Percentiles rank a stretch among this genome's conserved stretches.
Evolutionary conservation across 192 early-diverging fungal species (phyloP).

Genomic region (Umbelopsis sp.): DNA sequence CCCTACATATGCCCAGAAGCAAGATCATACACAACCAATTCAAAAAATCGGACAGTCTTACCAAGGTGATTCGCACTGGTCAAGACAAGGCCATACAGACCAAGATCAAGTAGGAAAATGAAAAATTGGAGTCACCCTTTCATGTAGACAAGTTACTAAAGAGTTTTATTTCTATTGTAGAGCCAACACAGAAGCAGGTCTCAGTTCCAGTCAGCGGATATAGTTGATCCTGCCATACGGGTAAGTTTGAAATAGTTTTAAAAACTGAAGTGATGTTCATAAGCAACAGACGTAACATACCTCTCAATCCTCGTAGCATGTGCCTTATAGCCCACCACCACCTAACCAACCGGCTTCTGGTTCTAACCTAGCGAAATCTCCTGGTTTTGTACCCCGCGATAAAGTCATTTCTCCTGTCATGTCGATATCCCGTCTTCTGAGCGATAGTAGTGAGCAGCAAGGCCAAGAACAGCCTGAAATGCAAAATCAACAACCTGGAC

Average conservation of each 20-base stretch:
- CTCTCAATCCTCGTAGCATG: background rate
- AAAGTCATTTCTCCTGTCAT: constrained; percentile 13
- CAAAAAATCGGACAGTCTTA: background rate
- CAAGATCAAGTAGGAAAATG: background rate
- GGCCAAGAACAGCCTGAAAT: background rate
- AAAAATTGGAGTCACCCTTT: background rate
- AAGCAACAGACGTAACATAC: background rate
- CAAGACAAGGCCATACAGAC: background rate
- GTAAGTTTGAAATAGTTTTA: constrained; percentile 2
- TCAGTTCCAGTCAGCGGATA: background rate
- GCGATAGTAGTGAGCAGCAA: background rate
- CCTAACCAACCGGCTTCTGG: background rate
- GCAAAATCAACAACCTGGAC: background rate
- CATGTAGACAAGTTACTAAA: background rate
- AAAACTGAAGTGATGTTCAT: background rate
- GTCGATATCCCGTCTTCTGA: constrained; percentile 10
- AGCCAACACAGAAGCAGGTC: background rate
- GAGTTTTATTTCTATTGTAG: background rate
- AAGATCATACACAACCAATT: background rate
- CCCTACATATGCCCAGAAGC: background rate
- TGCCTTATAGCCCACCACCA: background rate
- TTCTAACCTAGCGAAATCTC: background rate
- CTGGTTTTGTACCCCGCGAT: constrained; percentile 5
- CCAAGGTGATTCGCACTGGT: background rate
- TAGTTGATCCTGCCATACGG: background rate